Evolutionary conservation across 306 rosid genomes (phyloP), one percentile per base, ranked within the genome.

Genomic region (Castanopsis chinensis): DNA sequence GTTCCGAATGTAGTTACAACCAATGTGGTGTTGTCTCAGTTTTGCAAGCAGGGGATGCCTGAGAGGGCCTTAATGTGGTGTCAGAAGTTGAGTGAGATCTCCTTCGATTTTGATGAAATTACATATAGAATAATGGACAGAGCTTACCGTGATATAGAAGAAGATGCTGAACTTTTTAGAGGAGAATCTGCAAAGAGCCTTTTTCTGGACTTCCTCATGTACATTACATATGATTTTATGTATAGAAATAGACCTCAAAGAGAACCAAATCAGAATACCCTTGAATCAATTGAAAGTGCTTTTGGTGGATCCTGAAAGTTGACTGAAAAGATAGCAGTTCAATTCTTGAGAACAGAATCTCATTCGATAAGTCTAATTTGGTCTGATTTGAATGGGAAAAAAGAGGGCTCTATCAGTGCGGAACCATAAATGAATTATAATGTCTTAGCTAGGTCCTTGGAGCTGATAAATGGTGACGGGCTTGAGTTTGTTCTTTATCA

Each of bases 171-270:
- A 69, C 77, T 45, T 65, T 69, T 75, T 51, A 87, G 83, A 20
- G 81, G 27, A 83, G 73, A 88, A 58, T 78, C 86, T 74, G 86
- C 81, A 69, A 90, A 86, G 73, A 58, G 83, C 71, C 87, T 90
- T 78, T 92, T 92, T 82, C 79, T 92, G 84, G 97, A 90, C 84
- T 90, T 90, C 80, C 90, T 89, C 59, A 90, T 92, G 96, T 85
- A 89, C 86, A 87, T 90, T 82, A 89, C 93, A 11, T 90, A 83
- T 83, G 93, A 85, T 81, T 89, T 86, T 79, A 80, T 90, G 73
- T 81, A 82, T 73, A 87, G 86, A 85, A 81, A 63, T 76, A 87
- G 65, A 72, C 59, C 86, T 59, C 69, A 37, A n/a, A 55, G 59
- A 64, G 88, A 83, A 67, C 81, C 74, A 77, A 76, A 33, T 68